These are phyloP conservation scores for Hirschioporus abietinus DNA, from an alignment of 768 basidiomycete genomes.

Conservation along the genomic window DNA sequence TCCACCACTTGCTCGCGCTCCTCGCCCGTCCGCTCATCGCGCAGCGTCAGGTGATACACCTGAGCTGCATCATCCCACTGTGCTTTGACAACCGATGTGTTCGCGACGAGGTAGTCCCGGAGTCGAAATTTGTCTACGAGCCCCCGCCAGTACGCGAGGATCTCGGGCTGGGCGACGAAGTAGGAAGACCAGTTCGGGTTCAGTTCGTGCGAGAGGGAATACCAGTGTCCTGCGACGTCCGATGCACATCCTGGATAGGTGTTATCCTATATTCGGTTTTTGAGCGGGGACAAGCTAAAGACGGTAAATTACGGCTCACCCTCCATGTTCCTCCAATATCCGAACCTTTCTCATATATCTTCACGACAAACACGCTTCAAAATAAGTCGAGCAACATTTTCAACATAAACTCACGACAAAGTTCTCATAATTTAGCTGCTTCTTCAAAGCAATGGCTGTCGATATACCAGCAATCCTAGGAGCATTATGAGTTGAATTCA, in stretches of 20 bases:
- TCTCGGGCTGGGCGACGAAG: slow-evolving; percentile 44
- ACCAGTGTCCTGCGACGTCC: slow-evolving; percentile 52
- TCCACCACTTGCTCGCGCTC: slow-evolving; percentile 33
- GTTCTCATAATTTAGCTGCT: slow-evolving; percentile 36
- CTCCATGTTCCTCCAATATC: slow-evolving; percentile 54
- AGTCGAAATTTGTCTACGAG: slow-evolving; percentile 43
- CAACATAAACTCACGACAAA: slow-evolving; percentile 35
- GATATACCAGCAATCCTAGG: slow-evolving; percentile 42
- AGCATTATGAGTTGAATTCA: neutral
- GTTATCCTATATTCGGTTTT: slow-evolving; percentile 35
- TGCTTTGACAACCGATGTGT: slow-evolving; percentile 33
- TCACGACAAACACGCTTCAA: neutral
- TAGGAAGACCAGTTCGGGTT: slow-evolving; percentile 47
- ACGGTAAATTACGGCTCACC: slow-evolving; percentile 33
- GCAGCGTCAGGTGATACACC: slow-evolving; percentile 37
- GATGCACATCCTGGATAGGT: slow-evolving; percentile 55
- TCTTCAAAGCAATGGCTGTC: slow-evolving; percentile 42
- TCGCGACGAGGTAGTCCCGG: slow-evolving; percentile 36
- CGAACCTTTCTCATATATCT: slow-evolving; percentile 48
- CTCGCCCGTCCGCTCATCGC: slow-evolving; percentile 33
- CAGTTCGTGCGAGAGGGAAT: slow-evolving; percentile 48
- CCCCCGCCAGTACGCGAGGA: slow-evolving; percentile 44
- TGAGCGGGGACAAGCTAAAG: slow-evolving; percentile 21
- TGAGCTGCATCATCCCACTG: slow-evolving; percentile 41
- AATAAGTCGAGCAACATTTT: neutral